A percentile compares a stretch with the other conserved stretches of the same genome.
Evolutionary conservation across 1,284 basidiomycete genomes (phyloP).

Genomic region (Rhodotorula sp.): DNA sequence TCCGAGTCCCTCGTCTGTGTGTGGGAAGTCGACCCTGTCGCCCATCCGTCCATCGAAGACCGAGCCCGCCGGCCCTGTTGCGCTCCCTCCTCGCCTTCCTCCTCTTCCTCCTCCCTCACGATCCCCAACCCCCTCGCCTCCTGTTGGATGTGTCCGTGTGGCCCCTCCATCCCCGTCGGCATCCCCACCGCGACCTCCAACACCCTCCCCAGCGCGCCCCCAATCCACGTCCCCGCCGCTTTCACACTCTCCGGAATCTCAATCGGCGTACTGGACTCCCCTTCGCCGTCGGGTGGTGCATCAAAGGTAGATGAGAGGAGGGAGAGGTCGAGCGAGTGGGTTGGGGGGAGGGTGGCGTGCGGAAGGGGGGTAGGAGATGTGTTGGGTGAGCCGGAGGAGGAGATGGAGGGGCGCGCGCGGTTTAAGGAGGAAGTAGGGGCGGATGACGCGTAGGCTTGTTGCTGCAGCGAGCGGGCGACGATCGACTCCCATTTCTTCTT

Average conservation of each 20-base stretch:
- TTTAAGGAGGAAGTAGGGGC: not conserved
- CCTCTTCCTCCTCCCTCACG: conserved; percentile 5
- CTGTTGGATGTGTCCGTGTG: too few relatives aligned
- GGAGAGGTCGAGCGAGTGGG: conserved; percentile 35
- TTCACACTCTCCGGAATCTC: conserved; percentile 33
- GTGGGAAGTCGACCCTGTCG: not conserved
- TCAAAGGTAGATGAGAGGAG: conserved; percentile 35
- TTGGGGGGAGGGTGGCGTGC: not conserved
- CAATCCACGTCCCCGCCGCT: conserved; percentile 37
- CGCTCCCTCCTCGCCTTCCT: conserved; percentile 16
- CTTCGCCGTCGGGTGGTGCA: not conserved
- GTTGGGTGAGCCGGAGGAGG: conserved; percentile 17
- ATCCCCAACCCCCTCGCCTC: not conserved
- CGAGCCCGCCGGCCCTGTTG: not conserved
- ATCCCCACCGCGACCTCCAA: conserved; percentile 28
- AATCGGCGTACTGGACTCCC: conserved; percentile 3
- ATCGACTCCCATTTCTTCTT: conserved; percentile 44
- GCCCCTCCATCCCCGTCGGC: not conserved
- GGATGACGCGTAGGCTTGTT: conserved; percentile 7
- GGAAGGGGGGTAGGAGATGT: conserved; percentile 18
- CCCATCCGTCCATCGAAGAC: not conserved
- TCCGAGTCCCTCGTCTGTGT: not conserved
- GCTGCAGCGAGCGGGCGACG: conserved; percentile 35
- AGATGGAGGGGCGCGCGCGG: conserved; percentile 4
- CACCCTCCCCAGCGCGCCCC: conserved; percentile 30